phyloP scores from a whole-genome alignment of 2,329 filamentous ascomycete genomes.

The Neobulgaria alba region DNA sequence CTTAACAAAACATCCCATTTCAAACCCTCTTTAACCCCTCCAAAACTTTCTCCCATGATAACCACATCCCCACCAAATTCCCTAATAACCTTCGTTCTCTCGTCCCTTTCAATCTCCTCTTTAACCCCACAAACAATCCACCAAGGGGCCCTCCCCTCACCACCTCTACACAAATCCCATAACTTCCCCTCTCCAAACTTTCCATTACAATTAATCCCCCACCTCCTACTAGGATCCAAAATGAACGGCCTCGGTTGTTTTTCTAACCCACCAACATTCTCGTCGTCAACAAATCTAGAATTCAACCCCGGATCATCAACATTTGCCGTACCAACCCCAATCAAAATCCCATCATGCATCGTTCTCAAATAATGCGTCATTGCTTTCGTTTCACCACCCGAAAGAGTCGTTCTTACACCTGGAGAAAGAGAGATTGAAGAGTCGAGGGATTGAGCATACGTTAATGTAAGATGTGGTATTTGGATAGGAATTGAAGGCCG shows the following conservation, averaged over 20 bases:
- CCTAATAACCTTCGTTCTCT: constrained; percentile 3
- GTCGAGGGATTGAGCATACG: constrained; percentile 87
- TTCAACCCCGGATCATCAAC: constrained; percentile 83
- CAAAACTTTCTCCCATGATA: not conserved
- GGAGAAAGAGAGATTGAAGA: constrained; percentile 43
- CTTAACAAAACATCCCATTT: constrained; percentile 15
- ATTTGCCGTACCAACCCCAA: constrained; percentile 76
- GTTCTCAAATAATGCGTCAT: constrained; percentile 91
- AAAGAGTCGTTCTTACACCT: constrained; percentile 74
- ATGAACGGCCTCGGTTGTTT: constrained; percentile 74
- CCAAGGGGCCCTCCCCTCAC: constrained; percentile 43
- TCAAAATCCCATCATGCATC: constrained; percentile 72
- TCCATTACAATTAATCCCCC: too few relatives aligned
- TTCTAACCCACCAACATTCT: constrained; percentile 32
- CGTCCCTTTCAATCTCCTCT: not conserved
- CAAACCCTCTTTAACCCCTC: constrained; percentile 3
- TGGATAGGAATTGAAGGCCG: not conserved
- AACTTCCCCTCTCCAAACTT: constrained; percentile 28
- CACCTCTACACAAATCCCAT: constrained; percentile 5
- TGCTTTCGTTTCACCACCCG: constrained; percentile 72
- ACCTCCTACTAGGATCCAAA: constrained; percentile 70
- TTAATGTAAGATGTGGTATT: constrained; percentile 39
- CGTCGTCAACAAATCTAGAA: constrained; percentile 40
- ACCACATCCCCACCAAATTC: constrained; percentile 11
- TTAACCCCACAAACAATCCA: constrained; percentile 43